These are phyloP conservation scores for Scytalidium sp. DNA, from an alignment of 2,329 filamentous ascomycete species.

Conservation along the genomic window DNA sequence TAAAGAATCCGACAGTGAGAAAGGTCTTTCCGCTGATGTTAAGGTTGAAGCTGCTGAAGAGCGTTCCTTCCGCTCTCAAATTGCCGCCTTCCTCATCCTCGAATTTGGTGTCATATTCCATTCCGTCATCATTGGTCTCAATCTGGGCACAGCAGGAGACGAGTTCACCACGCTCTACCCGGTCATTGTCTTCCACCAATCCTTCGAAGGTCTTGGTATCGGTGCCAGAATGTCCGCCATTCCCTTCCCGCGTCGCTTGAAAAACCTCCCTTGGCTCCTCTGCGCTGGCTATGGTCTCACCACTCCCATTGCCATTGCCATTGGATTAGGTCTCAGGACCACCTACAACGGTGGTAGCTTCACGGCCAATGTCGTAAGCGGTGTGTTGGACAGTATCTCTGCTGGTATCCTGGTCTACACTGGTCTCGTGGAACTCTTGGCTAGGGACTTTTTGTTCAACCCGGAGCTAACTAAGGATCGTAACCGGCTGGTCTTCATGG, in stretches of 20 bases:
- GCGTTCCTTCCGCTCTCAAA: constrained; percentile 36
- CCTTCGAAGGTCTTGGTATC: constrained; percentile 61
- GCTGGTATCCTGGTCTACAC: constrained; percentile 49
- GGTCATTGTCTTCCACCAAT: constrained; percentile 61
- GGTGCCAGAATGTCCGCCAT: constrained; percentile 58
- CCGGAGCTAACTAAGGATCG: constrained; percentile 36
- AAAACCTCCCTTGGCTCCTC: constrained; percentile 46
- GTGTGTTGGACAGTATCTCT: constrained; percentile 43
- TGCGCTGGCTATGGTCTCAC: constrained; percentile 47
- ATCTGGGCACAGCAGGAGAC: constrained; percentile 53
- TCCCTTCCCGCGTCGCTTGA: constrained; percentile 39
- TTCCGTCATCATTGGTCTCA: constrained; percentile 61
- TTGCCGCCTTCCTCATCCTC: constrained; percentile 41
- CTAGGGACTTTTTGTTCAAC: constrained; percentile 48
- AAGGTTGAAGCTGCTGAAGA: background rate
- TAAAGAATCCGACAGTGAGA: background rate
- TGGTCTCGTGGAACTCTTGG: constrained; percentile 46
- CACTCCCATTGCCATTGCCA: constrained; percentile 48
- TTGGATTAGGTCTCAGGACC: constrained; percentile 43
- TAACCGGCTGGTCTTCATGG: constrained; percentile 37
- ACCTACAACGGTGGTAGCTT: constrained; percentile 37
- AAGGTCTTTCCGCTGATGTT: background rate
- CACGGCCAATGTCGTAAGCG: constrained; percentile 40
- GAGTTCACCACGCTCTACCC: constrained; percentile 57
- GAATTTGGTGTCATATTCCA: constrained; percentile 56